Evolutionary conservation across 2,329 filamentous ascomycete genomes (phyloP).

Genomic region (Aspergillus intermedius): DNA sequence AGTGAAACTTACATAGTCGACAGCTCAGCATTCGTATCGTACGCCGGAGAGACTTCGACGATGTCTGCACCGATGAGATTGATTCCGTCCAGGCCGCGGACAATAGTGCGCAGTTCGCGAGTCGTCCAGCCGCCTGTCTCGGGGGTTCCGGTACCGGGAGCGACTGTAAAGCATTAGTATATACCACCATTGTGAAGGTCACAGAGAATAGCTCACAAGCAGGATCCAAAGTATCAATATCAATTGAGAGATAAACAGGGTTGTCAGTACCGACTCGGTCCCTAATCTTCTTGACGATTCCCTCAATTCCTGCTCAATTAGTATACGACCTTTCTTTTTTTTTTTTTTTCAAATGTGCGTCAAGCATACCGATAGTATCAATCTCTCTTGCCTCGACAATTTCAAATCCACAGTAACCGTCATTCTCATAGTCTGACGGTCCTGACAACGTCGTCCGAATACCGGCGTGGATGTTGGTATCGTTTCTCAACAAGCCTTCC

Average conservation of each 20-base stretch:
- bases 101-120: constrained; percentile 52
- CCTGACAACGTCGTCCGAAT: constrained; percentile 77
- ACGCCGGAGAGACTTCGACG: constrained; percentile 57
- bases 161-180: constrained; percentile 17
- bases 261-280: constrained; percentile 66
- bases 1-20: constrained; percentile 40
- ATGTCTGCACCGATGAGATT: constrained; percentile 56
- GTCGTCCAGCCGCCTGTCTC: constrained; percentile 59
- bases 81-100: constrained; percentile 53
- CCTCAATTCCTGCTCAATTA: constrained; percentile 45
- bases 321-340: too few species aligned
- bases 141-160: constrained; percentile 51
- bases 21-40: constrained; percentile 55
- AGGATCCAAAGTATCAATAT: constrained; percentile 84
- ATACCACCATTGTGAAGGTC: neutral
- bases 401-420: constrained; percentile 77
- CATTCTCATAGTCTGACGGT: constrained; percentile 74
- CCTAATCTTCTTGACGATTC: constrained; percentile 71
- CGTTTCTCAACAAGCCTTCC: constrained; percentile 72
- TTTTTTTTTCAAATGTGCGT: neutral
- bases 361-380: constrained; percentile 50
- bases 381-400: constrained; percentile 71
- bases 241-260: constrained; percentile 75
- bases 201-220: constrained; percentile 51
- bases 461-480: constrained; percentile 80